Conservation (phyloP, 306 rosid species). For the Castanea crenata region DNA sequence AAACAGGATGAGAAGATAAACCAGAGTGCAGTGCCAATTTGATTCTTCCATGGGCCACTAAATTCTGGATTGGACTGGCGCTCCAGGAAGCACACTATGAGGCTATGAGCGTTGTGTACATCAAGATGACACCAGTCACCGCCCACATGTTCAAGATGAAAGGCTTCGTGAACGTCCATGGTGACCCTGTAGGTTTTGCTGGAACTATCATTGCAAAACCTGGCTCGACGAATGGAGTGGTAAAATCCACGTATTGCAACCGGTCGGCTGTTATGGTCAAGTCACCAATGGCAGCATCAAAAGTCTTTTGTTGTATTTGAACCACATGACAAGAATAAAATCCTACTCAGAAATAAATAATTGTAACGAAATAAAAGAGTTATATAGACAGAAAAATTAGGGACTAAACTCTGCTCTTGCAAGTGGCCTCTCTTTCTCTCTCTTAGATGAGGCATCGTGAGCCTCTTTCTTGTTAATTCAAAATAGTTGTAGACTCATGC, state of each 20-base stretch:
- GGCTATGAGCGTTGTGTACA: constrained; percentile 40
- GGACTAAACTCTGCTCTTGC: background rate
- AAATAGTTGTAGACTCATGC: too few relatives aligned
- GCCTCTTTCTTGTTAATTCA: too few relatives aligned
- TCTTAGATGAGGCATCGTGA: too few relatives aligned
- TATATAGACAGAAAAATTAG: background rate
- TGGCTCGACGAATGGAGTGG: constrained; percentile 60
- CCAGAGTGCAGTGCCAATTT: constrained; percentile 42
- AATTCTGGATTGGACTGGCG: too few relatives aligned
- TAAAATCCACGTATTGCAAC: constrained; percentile 51
- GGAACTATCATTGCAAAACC: constrained; percentile 61
- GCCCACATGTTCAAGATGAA: constrained; percentile 68
- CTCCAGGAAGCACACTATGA: constrained; percentile 46
- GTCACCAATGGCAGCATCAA: constrained; percentile 60
- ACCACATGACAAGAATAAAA: constrained; percentile 14
- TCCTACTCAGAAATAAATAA: background rate
- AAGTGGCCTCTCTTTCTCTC: too few relatives aligned
- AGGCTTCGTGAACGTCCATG: constrained; percentile 69
- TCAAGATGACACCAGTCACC: constrained; percentile 32
- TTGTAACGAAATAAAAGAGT: background rate
- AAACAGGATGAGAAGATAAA: constrained; percentile 71
- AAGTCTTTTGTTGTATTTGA: constrained; percentile 41
- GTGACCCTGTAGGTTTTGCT: constrained; percentile 22
- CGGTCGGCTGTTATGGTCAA: constrained; percentile 47
- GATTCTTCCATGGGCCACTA: too few relatives aligned